phyloP scores from a whole-genome alignment of 78 protist species.

The Dictyostelium purpureum region DNA sequence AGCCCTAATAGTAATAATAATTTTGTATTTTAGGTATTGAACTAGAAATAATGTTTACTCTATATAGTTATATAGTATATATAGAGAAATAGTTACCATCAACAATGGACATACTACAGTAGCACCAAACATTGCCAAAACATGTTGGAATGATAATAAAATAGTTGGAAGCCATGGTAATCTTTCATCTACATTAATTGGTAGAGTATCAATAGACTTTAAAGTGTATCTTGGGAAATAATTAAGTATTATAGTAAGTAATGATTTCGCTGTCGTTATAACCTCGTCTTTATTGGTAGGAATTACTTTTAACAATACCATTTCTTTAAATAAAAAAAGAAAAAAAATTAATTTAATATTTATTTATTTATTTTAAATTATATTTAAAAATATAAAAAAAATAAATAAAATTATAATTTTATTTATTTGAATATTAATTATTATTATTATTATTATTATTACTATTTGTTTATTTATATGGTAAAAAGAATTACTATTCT shows the following conservation, averaged over 20 bases:
- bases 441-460: no score
- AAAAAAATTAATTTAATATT: no score
- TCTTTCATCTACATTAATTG: constrained; percentile 13
- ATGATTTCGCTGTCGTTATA: not conserved
- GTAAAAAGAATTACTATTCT: no score
- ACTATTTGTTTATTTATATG: no score
- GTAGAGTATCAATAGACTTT: not conserved
- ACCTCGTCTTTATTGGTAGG: not conserved
- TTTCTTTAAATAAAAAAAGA: no score
- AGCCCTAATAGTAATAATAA: no score
- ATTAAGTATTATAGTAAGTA: not conserved
- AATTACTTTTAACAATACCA: not conserved
- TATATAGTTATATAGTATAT: not conserved
- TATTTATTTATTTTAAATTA: no score
- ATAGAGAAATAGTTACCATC: constrained; percentile 18
- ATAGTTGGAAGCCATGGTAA: not conserved
- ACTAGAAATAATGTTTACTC: not conserved
- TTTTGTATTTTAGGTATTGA: no score
- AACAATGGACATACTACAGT: constrained; percentile 20
- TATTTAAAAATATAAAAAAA: no score
- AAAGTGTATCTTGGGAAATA: constrained; percentile 53
- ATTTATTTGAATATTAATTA: no score
- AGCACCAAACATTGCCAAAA: constrained; percentile 65
- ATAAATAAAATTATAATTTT: no score
- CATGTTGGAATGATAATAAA: constrained; percentile 23